Percentiles rank a stretch among this genome's conserved stretches.
phyloP scores from a whole-genome alignment of 2,329 filamentous ascomycete species.

The Didymella arachidicola region DNA sequence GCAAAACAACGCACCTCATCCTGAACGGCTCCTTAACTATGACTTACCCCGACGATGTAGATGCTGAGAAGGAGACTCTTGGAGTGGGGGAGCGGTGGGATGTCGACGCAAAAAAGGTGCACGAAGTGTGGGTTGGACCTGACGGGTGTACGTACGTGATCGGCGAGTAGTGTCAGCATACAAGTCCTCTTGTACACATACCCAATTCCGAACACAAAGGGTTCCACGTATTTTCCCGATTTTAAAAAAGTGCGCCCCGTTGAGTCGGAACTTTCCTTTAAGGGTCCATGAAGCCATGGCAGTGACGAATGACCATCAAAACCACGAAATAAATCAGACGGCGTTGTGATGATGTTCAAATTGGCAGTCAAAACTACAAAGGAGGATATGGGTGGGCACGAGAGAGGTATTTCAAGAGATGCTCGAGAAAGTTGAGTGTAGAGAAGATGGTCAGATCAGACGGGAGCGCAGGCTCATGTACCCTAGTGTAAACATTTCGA shows the following conservation, averaged over 20 bases:
- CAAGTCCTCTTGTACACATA: too few relatives aligned
- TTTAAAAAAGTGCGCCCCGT: background rate
- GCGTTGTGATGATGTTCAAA: too few relatives aligned
- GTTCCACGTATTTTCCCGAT: background rate
- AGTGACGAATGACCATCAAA: background rate
- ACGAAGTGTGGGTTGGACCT: slow-evolving; percentile 74
- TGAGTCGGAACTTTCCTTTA: background rate
- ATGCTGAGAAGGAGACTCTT: slow-evolving; percentile 65
- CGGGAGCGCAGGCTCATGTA: background rate
- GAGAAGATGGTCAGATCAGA: background rate
- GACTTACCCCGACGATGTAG: slow-evolving; percentile 67
- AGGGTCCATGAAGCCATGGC: background rate
- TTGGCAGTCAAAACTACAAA: too few relatives aligned
- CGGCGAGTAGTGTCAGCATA: slow-evolving; percentile 52
- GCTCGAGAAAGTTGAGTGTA: background rate
- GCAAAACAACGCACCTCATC: slow-evolving; percentile 74
- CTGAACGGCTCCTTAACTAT: slow-evolving; percentile 71
- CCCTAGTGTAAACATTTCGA: background rate
- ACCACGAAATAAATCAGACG: background rate
- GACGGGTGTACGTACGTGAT: slow-evolving; percentile 74
- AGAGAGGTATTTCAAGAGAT: too few relatives aligned
- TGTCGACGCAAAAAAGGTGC: slow-evolving; percentile 68
- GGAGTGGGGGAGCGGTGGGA: slow-evolving; percentile 69
- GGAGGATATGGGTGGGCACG: too few relatives aligned
- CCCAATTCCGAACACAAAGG: too few relatives aligned